phyloP scores from a whole-genome alignment of 306 rosid genomes.

The Styphnolobium japonicum region DNA sequence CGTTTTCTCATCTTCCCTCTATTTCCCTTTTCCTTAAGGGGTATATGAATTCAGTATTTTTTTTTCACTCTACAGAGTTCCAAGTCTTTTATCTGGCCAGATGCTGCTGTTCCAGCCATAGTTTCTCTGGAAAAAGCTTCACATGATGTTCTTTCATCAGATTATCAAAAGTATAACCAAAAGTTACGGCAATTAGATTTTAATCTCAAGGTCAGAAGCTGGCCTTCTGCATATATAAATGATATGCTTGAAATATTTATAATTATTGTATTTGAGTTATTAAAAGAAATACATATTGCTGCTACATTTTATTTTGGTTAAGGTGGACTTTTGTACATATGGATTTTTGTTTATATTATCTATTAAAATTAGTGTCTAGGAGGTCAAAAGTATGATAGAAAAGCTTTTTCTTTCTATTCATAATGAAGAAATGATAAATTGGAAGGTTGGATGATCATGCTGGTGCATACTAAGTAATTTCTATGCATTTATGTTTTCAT shows the following conservation, averaged over 20 bases:
- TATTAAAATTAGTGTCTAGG: not conserved
- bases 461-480: not conserved
- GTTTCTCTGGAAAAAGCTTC: conserved; percentile 83
- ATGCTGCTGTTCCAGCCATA: conserved; percentile 71
- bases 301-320: not conserved
- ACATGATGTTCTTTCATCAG: conserved; percentile 59
- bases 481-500: too few relatives aligned
- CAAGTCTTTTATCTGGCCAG: conserved; percentile 80
- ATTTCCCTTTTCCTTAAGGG: not conserved
- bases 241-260: not conserved
- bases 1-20: not conserved
- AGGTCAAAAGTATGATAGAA: not conserved
- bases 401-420: conserved; percentile 5
- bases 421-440: not conserved
- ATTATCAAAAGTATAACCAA: conserved; percentile 86
- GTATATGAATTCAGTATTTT: not conserved
- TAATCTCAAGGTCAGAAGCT: conserved; percentile 73
- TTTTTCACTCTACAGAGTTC: conserved; percentile 42
- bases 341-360: conserved; percentile 5
- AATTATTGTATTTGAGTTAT: not conserved
- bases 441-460: conserved; percentile 15
- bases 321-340: not conserved
- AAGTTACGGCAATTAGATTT: conserved; percentile 64
- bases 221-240: conserved; percentile 4
- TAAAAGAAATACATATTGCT: not conserved